Evolutionary conservation across 1,284 basidiomycete genomes (phyloP).

Genomic region (Mycena citricolor): DNA sequence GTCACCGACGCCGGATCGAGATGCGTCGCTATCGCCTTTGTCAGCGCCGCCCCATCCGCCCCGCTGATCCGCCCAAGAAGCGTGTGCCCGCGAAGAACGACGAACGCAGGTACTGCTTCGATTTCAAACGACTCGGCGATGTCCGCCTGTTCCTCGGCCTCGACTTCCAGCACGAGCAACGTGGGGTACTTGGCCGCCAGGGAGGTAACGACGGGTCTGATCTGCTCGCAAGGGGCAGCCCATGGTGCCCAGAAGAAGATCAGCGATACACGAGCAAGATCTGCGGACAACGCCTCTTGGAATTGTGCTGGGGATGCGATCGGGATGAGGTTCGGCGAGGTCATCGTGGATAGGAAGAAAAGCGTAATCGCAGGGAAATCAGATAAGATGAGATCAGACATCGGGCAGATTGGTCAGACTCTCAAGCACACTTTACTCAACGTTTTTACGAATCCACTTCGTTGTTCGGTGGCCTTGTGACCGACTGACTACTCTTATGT

Average conservation of each 20-base stretch:
- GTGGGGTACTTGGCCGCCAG: slow-evolving; percentile 72
- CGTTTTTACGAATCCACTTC: too few relatives aligned
- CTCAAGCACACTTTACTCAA: too few relatives aligned
- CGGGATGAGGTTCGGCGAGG: slow-evolving; percentile 50
- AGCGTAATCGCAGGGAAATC: too few relatives aligned
- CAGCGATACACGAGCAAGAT: slow-evolving; percentile 78
- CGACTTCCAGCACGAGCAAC: slow-evolving; percentile 62
- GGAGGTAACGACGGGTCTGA: slow-evolving; percentile 76
- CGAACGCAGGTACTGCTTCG: slow-evolving; percentile 85
- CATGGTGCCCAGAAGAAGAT: slow-evolving; percentile 94
- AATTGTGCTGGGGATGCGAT: slow-evolving; percentile 73
- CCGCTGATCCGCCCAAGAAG: slow-evolving; percentile 83
- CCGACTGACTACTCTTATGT: too few relatives aligned
- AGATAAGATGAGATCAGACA: too few relatives aligned
- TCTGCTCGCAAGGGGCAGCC: slow-evolving; percentile 87
- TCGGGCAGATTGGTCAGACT: too few relatives aligned
- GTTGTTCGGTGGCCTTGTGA: too few relatives aligned
- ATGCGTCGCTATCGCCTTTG: slow-evolving; percentile 63
- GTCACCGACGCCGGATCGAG: slow-evolving; percentile 36
- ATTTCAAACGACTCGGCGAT: slow-evolving; percentile 95
- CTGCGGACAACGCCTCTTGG: slow-evolving; percentile 69
- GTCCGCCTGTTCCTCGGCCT: slow-evolving; percentile 86
- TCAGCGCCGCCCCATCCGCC: slow-evolving; percentile 76
- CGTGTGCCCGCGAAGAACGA: slow-evolving; percentile 88
- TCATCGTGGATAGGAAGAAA: too few relatives aligned